Conservation (phyloP, 2,329 filamentous ascomycete species). For the Leptographium procerum region DNA sequence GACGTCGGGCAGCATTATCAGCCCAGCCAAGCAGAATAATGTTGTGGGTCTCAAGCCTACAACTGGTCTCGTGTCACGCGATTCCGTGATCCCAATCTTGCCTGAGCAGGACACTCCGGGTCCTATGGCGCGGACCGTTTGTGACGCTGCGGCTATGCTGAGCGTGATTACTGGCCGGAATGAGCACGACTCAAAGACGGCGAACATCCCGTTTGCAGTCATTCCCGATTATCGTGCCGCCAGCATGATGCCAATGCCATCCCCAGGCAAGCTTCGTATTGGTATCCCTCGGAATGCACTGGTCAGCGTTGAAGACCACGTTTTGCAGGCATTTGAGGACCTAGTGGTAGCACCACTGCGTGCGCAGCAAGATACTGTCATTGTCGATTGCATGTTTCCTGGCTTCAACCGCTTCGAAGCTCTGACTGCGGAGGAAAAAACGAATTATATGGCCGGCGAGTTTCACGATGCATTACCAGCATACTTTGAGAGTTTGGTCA, state of each 20-base stretch:
- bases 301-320: slow-evolving; percentile 12
- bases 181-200: slow-evolving; percentile 51
- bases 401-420: slow-evolving; percentile 22
- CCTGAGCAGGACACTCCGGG: slow-evolving; percentile 56
- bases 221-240: slow-evolving; percentile 4
- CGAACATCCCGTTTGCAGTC: slow-evolving; percentile 41
- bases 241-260: slow-evolving; percentile 27
- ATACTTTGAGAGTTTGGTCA: slow-evolving; percentile 44
- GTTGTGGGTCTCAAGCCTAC: slow-evolving; percentile 60
- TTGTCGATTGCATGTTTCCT: slow-evolving; percentile 31
- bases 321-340: slow-evolving; percentile 40
- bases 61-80: slow-evolving; percentile 51
- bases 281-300: slow-evolving; percentile 53
- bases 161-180: slow-evolving; percentile 53
- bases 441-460: slow-evolving; percentile 30
- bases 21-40: slow-evolving; percentile 42
- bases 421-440: not conserved
- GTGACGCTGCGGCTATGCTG: slow-evolving; percentile 52
- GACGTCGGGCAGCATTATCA: slow-evolving; percentile 53
- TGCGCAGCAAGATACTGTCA: slow-evolving; percentile 41
- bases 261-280: slow-evolving; percentile 35
- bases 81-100: slow-evolving; percentile 55
- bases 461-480: slow-evolving; percentile 43
- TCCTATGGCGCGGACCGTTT: slow-evolving; percentile 51
- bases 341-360: slow-evolving; percentile 37